Percentiles rank a stretch among this genome's conserved stretches.
Conservation (phyloP, 1,284 basidiomycete genomes). For the Ganoderma lingzhi region DNA sequence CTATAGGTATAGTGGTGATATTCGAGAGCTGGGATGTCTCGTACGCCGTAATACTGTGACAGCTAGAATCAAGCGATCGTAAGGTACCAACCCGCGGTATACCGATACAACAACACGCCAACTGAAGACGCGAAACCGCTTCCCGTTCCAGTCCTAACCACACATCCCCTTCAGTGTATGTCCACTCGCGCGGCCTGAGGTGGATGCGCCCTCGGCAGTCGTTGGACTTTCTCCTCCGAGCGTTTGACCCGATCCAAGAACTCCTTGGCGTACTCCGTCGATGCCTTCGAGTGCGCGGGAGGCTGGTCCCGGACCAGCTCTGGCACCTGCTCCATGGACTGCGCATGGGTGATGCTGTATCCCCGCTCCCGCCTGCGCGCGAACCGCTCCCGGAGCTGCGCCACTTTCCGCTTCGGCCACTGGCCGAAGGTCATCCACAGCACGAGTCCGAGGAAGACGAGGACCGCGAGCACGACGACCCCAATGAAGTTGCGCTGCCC, state of each 20-base stretch:
- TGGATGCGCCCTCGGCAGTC: neutral
- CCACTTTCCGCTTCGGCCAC: slow-evolving; percentile 35
- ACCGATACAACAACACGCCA: neutral
- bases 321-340: slow-evolving; percentile 3
- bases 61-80: neutral
- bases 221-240: neutral
- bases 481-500: slow-evolving; percentile 41
- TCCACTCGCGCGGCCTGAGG: slow-evolving; percentile 10
- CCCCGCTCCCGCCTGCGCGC: slow-evolving; percentile 10
- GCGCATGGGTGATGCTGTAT: neutral
- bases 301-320: slow-evolving; percentile 12
- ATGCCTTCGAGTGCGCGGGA: neutral
- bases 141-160: slow-evolving; percentile 1
- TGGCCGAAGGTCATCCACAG: slow-evolving; percentile 43
- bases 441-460: slow-evolving; percentile 37
- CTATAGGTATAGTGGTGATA: neutral
- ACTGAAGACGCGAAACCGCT: slow-evolving; percentile 17
- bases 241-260: neutral
- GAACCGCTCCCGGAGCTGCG: slow-evolving; percentile 15
- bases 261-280: neutral
- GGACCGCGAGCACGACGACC: slow-evolving; percentile 39
- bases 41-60: neutral
- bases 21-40: neutral
- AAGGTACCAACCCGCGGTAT: neutral
- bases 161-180: slow-evolving; percentile 17